Base-by-base conservation (phyloP, 352 stramenopile species). In the Phytophthora vignae region DNA sequence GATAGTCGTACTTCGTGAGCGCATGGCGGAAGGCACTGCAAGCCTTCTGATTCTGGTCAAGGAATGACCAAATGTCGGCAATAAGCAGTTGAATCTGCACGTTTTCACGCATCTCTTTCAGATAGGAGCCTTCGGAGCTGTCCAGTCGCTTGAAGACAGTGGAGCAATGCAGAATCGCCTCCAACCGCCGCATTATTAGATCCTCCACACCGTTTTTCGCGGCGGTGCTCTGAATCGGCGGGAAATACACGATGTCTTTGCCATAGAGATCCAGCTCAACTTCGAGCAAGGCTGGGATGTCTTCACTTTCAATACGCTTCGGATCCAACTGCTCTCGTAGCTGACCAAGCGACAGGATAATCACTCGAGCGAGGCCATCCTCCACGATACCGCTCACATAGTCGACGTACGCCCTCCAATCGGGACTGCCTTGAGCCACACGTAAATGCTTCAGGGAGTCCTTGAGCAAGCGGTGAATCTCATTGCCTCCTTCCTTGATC, bases 351-450 rank as follows among this genome's bases (percentile, higher is more conserved):
- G 90, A 95, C 44, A 87, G 80, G 17, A 96, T 31, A 59, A 96
- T 80, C 12, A 95, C 88, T 53, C 82, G 82, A 7, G 78, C 82
- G 15, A 98, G 76, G 0, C 91, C 92, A 42, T 93, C 87, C 60
- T 97, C 90, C 19, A 98, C 92, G 48, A 97, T 93, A 3, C 83
- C 90, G 65, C 96, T 98, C 15, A 98, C 79, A 44, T 96, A 98
- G 46, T 98, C 93, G 4, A 98, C 91, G 63, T 97, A 98, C 1
- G 91, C 91, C 50, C 95, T 91, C 94, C 94, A 98, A 55, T 98
- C 94, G 3, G 93, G 93, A 15, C 93, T 93, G 25, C 94, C 94
- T 76, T 97, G 88, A 0, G 87, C 94, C 2, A 98, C 88, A 22
- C 96, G 92, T 8, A 98, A 75, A 14, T 86, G 88, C 56, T 95